phyloP scores from a whole-genome alignment of 2,329 filamentous ascomycete species.

The Coniochaeta sp. region DNA sequence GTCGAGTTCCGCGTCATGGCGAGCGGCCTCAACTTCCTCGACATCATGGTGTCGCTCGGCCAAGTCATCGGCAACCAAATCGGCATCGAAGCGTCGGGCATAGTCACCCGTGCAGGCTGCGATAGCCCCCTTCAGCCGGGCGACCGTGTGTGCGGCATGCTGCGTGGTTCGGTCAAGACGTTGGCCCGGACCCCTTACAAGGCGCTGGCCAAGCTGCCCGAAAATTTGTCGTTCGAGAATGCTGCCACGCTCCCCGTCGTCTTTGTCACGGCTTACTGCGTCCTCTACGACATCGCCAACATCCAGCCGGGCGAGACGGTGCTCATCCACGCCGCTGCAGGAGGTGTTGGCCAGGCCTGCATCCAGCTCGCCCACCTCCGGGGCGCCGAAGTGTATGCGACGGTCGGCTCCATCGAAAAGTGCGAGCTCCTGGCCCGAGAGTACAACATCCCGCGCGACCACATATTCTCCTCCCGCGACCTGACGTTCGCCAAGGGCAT shows the following conservation, averaged over 20 bases:
- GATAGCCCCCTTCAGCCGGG: neutral
- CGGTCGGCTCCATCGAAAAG: constrained; percentile 25
- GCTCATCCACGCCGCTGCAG: constrained; percentile 22
- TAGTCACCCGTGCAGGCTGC: neutral
- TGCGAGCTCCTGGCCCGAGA: constrained; percentile 18
- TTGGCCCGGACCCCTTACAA: neutral
- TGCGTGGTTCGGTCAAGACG: neutral
- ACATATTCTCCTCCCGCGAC: constrained; percentile 26
- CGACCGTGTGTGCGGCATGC: neutral
- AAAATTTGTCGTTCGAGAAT: constrained; percentile 20
- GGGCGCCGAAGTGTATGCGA: constrained; percentile 25
- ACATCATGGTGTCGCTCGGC: constrained; percentile 19
- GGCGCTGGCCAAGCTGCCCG: neutral
- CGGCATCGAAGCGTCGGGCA: constrained; percentile 14
- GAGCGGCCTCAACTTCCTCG: neutral
- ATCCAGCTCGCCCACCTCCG: constrained; percentile 20
- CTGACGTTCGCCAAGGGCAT: constrained; percentile 21
- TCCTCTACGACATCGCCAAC: constrained; percentile 20
- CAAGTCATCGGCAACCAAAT: constrained; percentile 17
- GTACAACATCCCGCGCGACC: constrained; percentile 20
- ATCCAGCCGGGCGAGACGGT: constrained; percentile 19
- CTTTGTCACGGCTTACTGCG: constrained; percentile 23
- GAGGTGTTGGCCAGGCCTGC: constrained; percentile 22
- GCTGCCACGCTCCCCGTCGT: constrained; percentile 24
- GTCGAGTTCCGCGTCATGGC: neutral